phyloP scores from a whole-genome alignment of 1,139 yeast species.

The Pichia sorboxylosa region DNA sequence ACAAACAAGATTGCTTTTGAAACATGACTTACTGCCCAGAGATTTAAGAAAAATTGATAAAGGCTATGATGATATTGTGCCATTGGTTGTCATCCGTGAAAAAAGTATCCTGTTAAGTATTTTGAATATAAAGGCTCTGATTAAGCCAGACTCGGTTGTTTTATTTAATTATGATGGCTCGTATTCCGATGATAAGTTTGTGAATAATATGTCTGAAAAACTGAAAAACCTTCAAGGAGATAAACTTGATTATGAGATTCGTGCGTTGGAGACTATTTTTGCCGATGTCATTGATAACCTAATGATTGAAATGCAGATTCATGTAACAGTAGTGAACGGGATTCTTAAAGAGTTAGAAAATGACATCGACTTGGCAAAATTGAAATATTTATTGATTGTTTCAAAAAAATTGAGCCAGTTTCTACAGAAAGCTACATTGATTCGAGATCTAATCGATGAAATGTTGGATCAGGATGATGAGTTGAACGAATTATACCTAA shows the following conservation, averaged over 20 bases:
- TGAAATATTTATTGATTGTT: slow-evolving; percentile 68
- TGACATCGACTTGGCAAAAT: slow-evolving; percentile 71
- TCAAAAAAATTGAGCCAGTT: slow-evolving; percentile 74
- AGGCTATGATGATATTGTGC: slow-evolving; percentile 79
- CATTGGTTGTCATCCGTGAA: slow-evolving; percentile 70
- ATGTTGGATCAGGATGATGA: slow-evolving; percentile 77
- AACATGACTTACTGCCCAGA: slow-evolving; percentile 69
- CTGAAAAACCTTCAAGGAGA: slow-evolving; percentile 29
- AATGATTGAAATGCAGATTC: slow-evolving; percentile 75
- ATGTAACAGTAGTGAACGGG: slow-evolving; percentile 60
- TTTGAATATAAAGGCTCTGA: slow-evolving; percentile 76
- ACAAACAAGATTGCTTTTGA: slow-evolving; percentile 60
- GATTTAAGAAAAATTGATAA: slow-evolving; percentile 83
- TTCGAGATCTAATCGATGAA: slow-evolving; percentile 79
- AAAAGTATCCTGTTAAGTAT: slow-evolving; percentile 71
- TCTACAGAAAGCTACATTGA: slow-evolving; percentile 71
- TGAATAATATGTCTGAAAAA: slow-evolving; percentile 79
- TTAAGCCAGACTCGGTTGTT: slow-evolving; percentile 69
- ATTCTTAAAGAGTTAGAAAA: slow-evolving; percentile 75
- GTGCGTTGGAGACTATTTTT: slow-evolving; percentile 81
- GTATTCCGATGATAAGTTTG: slow-evolving; percentile 55
- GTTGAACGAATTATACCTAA: slow-evolving; percentile 54
- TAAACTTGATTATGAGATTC: slow-evolving; percentile 55
- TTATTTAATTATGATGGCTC: slow-evolving; percentile 62
- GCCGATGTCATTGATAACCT: slow-evolving; percentile 74